Base-by-base conservation (phyloP, 352 stramenopile genomes). In the Phytophthora sojae region DNA sequence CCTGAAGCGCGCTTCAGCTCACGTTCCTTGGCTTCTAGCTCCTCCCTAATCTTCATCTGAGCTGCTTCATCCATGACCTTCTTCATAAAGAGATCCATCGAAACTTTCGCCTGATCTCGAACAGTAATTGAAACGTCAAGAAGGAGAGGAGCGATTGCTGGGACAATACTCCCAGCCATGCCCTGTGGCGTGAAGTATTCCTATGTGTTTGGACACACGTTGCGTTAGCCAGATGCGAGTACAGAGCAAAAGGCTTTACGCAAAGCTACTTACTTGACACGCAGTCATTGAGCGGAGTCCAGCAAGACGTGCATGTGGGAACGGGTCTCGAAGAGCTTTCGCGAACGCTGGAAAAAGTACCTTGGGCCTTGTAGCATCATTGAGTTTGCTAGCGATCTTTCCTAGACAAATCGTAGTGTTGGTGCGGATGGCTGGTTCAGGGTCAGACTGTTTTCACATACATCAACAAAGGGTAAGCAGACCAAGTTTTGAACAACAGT, bases 381-480 rank as follows among this genome's bases (percentile, higher is more conserved):
- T 97, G 4, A 98, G 80, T 57, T 97, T 93, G 17, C 67, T 69
- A 17, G 94, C 88, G 60, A 98, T 93, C 50, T 97, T 96, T 32
- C 89, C 91, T 17, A 98, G 61, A 73, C 94, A 98, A 55, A 98
- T 98, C 12, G 94, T 97, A 17, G 93, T 97, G 67, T 98, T 98
- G 26, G 93, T 98, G 51, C 92, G 90, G 62, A 98, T 98, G 7
- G 92, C 92, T 64, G 93, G 89, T 67, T 98, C 92, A 0, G 90
- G 83, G 62, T 98, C 93, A 12, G 85, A 86, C 86, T 96, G 55
- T 17, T 69, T 60, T 35, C 37, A 21, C 35, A 56, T 29, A 57
- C 2, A 14, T 4, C 15, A 3, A 55, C 26, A 3, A 53, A 25
- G n/a, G 21, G 47, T 53, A 8, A 49, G 42, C 6, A 49, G 15